Evolutionary conservation across 129 eudicot species (phyloP).

Genomic region (Flaveria sonorensis): DNA sequence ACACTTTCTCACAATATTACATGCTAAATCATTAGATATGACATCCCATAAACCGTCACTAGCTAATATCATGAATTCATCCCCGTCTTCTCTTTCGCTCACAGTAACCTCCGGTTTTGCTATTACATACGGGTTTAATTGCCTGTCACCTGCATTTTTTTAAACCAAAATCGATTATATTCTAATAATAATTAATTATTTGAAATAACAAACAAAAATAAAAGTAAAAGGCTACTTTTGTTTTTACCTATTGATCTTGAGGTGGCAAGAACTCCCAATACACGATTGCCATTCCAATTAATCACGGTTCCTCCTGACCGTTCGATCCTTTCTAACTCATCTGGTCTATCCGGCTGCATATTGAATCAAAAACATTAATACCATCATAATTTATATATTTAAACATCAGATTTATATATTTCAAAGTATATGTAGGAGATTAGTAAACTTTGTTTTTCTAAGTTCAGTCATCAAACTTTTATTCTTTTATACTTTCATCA

Average conservation of each 20-base stretch:
- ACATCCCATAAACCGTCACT: slow-evolving; percentile 78
- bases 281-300: slow-evolving; percentile 66
- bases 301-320: slow-evolving; percentile 64
- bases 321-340: slow-evolving; percentile 71
- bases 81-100: slow-evolving; percentile 37
- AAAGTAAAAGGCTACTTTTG: no score
- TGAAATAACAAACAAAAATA: background rate
- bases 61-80: slow-evolving; percentile 68
- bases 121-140: slow-evolving; percentile 59
- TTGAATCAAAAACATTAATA: background rate
- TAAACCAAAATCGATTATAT: background rate
- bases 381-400: no score
- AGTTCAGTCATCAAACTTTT: no score
- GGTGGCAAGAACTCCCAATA: slow-evolving; percentile 66
- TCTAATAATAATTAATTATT: slow-evolving; percentile 10
- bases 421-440: no score
- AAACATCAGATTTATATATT: no score
- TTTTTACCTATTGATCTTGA: slow-evolving; percentile 71
- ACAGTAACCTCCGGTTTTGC: slow-evolving; percentile 55
- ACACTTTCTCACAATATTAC: slow-evolving; percentile 57
- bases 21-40: slow-evolving; percentile 52
- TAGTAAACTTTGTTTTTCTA: no score
- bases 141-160: slow-evolving; percentile 44
- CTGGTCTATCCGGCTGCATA: slow-evolving; percentile 68
- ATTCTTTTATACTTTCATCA: no score